Evolutionary conservation across 75 land plant genomes (phyloP).

Genomic region (Selaginella moellendorffii): DNA sequence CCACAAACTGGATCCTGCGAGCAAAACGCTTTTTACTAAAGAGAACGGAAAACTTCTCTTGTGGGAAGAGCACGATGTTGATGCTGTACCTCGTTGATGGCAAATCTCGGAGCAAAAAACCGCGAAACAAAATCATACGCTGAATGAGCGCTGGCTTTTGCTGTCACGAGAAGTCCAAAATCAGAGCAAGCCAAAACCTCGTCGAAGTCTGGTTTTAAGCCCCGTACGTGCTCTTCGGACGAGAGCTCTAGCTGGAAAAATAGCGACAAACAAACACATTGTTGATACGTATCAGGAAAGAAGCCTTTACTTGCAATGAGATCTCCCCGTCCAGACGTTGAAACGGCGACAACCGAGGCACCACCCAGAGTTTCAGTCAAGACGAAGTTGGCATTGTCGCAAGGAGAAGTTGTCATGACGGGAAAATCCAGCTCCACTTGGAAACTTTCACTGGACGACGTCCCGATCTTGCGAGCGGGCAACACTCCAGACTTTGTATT

Average conservation of each 20-base stretch:
- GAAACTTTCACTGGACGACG: neutral
- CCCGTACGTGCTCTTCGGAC: conserved; percentile 35
- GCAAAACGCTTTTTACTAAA: neutral
- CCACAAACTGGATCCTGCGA: conserved; percentile 84
- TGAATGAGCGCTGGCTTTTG: conserved; percentile 29
- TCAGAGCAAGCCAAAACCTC: conserved; percentile 26
- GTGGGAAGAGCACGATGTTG: no score
- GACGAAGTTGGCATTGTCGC: no score
- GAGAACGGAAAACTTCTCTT: no score
- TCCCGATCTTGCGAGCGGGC: conserved; percentile 31
- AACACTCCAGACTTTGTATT: conserved; percentile 39
- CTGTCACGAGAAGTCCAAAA: conserved; percentile 48
- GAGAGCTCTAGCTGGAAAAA: conserved; percentile 46
- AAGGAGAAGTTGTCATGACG: neutral
- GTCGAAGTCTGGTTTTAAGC: conserved; percentile 37
- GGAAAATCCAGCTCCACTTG: neutral
- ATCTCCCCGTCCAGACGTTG: neutral
- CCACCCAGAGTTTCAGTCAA: neutral
- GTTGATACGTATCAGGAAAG: no score
- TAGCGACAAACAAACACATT: no score
- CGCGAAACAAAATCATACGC: conserved; percentile 59
- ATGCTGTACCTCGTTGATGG: conserved; percentile 63
- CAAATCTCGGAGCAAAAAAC: conserved; percentile 54
- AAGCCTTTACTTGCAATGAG: neutral
- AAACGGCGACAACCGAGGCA: neutral